phyloP scores from a whole-genome alignment of 768 basidiomycete species.

The Collybia sordida region DNA sequence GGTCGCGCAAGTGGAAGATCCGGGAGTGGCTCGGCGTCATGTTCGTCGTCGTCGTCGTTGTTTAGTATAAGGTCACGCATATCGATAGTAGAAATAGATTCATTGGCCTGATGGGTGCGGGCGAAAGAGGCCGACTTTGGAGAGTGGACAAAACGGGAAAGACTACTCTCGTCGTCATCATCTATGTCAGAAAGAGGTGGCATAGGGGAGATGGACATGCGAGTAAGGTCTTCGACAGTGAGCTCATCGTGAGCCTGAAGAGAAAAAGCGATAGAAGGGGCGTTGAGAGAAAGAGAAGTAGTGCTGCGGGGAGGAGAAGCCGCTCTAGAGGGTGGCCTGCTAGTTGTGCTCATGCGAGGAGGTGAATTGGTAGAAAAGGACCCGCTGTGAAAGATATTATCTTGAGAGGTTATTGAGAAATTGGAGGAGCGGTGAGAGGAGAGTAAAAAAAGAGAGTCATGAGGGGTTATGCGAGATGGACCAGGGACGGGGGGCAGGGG shows the following conservation, averaged over 20 bases:
- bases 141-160: neutral
- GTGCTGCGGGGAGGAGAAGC: constrained; percentile 19
- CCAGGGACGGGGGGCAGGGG: constrained; percentile 71
- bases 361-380: too few species aligned
- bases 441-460: constrained; percentile 44
- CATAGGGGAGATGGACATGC: too few species aligned
- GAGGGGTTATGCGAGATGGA: constrained; percentile 52
- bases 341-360: neutral
- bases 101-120: constrained; percentile 3
- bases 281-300: constrained; percentile 11
- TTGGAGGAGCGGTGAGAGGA: constrained; percentile 31
- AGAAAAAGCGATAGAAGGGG: constrained; percentile 26
- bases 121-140: neutral
- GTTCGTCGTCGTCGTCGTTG: constrained; percentile 19
- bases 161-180: constrained; percentile 18
- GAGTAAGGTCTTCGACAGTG: too few species aligned
- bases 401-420: constrained; percentile 7
- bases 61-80: constrained; percentile 27
- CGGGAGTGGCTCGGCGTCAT: constrained; percentile 4
- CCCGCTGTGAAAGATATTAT: too few species aligned
- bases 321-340: constrained; percentile 1
- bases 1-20: constrained; percentile 3
- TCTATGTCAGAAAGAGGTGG: constrained; percentile 24
- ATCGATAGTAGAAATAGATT: constrained; percentile 35
- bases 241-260: constrained; percentile 16